Base-by-base conservation (phyloP, 1,284 basidiomycete species). In the Wolfiporia cocos region DNA sequence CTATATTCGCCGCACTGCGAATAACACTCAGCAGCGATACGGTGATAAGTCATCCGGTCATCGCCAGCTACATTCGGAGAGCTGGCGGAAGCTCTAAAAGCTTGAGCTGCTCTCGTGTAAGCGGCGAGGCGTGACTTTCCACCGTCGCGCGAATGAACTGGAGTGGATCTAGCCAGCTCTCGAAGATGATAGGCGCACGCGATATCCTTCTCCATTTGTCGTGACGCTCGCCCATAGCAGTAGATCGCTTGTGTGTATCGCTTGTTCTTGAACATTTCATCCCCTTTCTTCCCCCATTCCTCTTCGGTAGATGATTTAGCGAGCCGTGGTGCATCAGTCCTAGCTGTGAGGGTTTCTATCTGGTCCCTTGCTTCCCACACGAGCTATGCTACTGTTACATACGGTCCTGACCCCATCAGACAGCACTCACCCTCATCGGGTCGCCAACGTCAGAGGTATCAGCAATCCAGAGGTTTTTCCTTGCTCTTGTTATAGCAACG, bases 401-500 rank as follows among this genome's bases (percentile, higher is more conserved):
- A n/a, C 18, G 4, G 39, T 14, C n/a, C n/a, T n/a, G n/a, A n/a
- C n/a, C n/a, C n/a, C n/a, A n/a, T n/a, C n/a, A n/a, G n/a, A n/a
- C n/a, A n/a, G n/a, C n/a, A n/a, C n/a, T n/a, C 41, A 82, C 82
- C 51, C 70, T 63, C 73, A 85, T 76, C 0, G 81, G 71, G 37
- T 74, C 71, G 6, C 70, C 68, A 36, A 68, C 75, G 3, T 67
- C 62, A 2, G 79, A 84, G 22, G 65, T 64, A 56, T 86, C 84
- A 5, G 71, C 71, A 11, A 85, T 78, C 78, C 81, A 83, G 1
- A 85, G 53, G 34, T 80, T 79, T 48, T 76, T 78, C 28, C 79
- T 67, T 2, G 82, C 81, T 32, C 84, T 61, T 0, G 84, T 86
- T 26, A 84, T 70, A 0, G 81, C 83, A 3, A 86, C 82, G 42